Percentiles rank a stretch among this genome's conserved stretches.
These are phyloP conservation scores for Geotrichum ghanense DNA, from an alignment of 805 yeast genomes.

Conservation along the genomic window DNA sequence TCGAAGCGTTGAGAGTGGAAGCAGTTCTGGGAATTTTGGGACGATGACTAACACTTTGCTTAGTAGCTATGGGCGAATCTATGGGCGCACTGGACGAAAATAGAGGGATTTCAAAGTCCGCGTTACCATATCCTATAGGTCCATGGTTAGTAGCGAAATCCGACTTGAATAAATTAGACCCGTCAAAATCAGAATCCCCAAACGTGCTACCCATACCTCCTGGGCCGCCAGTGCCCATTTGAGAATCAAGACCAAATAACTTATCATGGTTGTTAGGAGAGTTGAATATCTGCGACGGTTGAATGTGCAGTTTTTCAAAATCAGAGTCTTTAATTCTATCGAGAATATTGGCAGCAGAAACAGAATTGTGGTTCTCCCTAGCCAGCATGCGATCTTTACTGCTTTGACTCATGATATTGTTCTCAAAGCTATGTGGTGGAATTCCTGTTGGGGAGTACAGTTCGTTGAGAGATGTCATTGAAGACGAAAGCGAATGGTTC, in stretches of 20 bases:
- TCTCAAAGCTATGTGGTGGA: not conserved
- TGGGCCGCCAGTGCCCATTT: not conserved
- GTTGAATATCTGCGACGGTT: not conserved
- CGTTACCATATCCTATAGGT: not conserved
- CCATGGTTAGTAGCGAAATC: not conserved
- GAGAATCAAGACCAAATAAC: no score
- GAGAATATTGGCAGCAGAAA: not conserved
- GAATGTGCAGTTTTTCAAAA: not conserved
- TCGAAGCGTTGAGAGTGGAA: not conserved
- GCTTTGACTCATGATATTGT: no score
- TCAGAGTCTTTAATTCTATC: not conserved
- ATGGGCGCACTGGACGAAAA: not conserved
- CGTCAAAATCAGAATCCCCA: not conserved
- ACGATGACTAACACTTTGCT: constrained; percentile 1
- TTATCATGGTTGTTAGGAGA: no score
- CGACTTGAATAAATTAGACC: not conserved
- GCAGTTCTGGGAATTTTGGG: constrained; percentile 5
- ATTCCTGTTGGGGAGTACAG: not conserved
- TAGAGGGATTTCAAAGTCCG: not conserved
- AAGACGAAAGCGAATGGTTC: not conserved
- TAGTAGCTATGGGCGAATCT: not conserved
- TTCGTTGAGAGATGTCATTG: not conserved
- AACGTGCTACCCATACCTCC: not conserved
- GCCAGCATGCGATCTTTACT: not conserved
- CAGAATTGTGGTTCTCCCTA: not conserved